Base-by-base conservation (phyloP, 441 rosid species). In the Caryocar brasiliense region DNA sequence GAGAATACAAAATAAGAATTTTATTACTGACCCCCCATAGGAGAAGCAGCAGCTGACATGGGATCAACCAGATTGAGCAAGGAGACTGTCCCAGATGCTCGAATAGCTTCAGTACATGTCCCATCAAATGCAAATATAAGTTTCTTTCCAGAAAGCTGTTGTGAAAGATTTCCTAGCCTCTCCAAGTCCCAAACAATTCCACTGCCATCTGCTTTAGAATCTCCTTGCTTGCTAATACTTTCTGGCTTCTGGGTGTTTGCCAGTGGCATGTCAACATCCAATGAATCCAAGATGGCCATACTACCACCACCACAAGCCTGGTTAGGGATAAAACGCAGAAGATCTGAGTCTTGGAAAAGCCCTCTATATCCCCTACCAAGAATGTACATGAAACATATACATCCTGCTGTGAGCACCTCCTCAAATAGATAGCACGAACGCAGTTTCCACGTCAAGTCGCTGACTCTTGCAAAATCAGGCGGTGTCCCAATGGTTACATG, bases 221-320 rank as follows among this genome's bases (percentile, higher is more conserved):
- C 98, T 52, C 83, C 85, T 56, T 65, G 93, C 78, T 80, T 90
- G 59, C 75, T 71, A 65, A 74, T 61, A 67, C 70, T 66, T 50
- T 95, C 99, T 55, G 68, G 62, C 61, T 85, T 87, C 59, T 77
- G 95, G 20, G 82, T 55, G 61, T 61, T 81, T 19, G 85, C 72
- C 66, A 78, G 66, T 54, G 84, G 74, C 80, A 79, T 54, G 55
- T 87, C 98, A 62, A 78, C 69, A 61, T 91, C 98, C 68, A 95
- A 68, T 20, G 95, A 76, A 61, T 87, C 99, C 62, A 95, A 72
- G 72, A 91, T 95, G 40, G 99, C 98, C 99, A 95, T 85, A 76
- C 91, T 87, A 50, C 91, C 99, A 65, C 99, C 99, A 59, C 96
- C 96, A 74, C 99, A 95, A 55, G 99, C 98, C 76, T 95, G 99